Evolutionary conservation across 1,139 yeast genomes (phyloP), one percentile per base, ranked within the genome.

Genomic region (Pichiaceae sp.): DNA sequence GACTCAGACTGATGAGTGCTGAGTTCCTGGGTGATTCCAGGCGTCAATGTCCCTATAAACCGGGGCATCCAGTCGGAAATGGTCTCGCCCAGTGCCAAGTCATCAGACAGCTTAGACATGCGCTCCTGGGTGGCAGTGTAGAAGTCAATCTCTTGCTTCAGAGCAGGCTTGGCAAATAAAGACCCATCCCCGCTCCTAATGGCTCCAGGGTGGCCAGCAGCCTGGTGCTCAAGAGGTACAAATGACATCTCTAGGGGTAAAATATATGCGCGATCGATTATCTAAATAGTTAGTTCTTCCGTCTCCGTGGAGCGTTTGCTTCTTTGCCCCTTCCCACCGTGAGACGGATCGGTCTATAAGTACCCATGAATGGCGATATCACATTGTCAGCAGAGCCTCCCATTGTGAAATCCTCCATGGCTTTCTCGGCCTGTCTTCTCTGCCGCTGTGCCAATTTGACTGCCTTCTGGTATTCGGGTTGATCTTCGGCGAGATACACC

Each of bases 301-400:
- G 64, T 60, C 64, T 67, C 55, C 63, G 64, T 8, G 73, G 66
- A 18, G 86, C 70, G 54, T 91, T 91, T 32, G 80, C 93, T 53
- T 71, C 72, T 50, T 94, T 71, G 5, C 96, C 95, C 41, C 75
- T 71, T 4, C 96, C 96, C 17, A 91, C 85, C 41, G 71, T 75
- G 20, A 87, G 93, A 53, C 81, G 71, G n/a, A 47, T 39, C 17
- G 38, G 40, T 37, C 79, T 75, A 31, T 75, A 70, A 26, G 56
- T 57, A 5, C 87, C 58, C 40, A 63, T 82, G 60, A 91, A 91
- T 8, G 98, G 97, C n/a, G 95, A 81, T 39, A 81, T 77, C 50
- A 77, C 79, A 50, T 84, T 81, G 52, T 89, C 97, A 6, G 95
- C 96, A 42, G 94, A 81, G 4, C 94, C 96, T 16, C 95, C 95